Evolutionary conservation across 192 early-diverging fungal genomes (phyloP), one percentile per base, ranked within the genome.

Genomic region (Gonapodya sp.): DNA sequence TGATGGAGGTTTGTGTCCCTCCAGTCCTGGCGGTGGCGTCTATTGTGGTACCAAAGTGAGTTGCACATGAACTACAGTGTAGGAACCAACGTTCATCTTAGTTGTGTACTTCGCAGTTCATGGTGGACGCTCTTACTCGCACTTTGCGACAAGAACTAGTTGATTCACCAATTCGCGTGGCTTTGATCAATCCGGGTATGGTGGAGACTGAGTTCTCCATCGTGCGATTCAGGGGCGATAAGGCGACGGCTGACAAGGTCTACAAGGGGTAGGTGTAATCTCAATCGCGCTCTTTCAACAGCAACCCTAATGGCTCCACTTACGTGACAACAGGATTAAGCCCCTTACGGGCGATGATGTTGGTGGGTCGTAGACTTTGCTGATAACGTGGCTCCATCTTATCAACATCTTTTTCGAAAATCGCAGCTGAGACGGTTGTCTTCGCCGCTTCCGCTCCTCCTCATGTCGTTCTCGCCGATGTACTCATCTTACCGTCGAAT

Each of bases 151-250:
- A 90, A 73, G 96, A 97, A 84, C 91, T 94, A 35, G 90, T 94
- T 32, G 86, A 88, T 35, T 90, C 92, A 1, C 90, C 89, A 1
- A 88, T 94, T 35, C 83, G 88, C 30, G 93, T 97, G n/a, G 93
- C 91, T 0, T 89, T 87, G 80, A 93, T 97, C 46, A 91, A 90
- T 30, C 94, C 96, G 31, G 95, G 92, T 0, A 89, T 92, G 89
- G 95, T 96, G 1, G 92, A 97, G 85, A 97, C 96, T 0, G 96
- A 97, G 83, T 97, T 96, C 89, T 93, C 91, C 18, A 86, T 93
- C 18, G 89, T 97, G 1, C 87, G 96, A 14, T 95, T 92, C 85
- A 35, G 82, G 34, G 91, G 93, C 0, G 93, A 95, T 35, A 86
- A 88, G 78, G 73, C 46, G 1, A 92, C 85, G 81, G 93, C 93